A percentile compares a stretch with the other conserved stretches of the same genome.
Evolutionary conservation across 352 stramenopile species (phyloP).

Genomic region (Hyaloperonospora arabidopsidis): DNA sequence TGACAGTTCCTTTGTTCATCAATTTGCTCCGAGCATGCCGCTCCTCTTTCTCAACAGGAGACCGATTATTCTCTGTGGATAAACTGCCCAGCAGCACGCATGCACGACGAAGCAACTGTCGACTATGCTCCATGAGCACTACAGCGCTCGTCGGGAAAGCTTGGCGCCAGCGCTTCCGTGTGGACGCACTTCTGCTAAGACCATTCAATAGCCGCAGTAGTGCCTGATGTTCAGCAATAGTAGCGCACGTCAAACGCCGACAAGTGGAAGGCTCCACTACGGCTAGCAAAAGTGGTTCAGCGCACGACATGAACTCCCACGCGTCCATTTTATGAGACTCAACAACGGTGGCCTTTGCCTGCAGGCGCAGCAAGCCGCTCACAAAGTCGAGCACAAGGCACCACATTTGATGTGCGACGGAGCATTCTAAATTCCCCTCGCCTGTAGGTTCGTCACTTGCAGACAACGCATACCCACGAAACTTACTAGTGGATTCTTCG

Average conservation of each 20-base stretch:
- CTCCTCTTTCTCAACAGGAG: constrained; percentile 22
- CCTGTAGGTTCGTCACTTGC: constrained; percentile 7
- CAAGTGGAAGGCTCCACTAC: constrained; percentile 26
- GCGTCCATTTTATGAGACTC: constrained; percentile 20
- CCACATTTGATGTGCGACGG: constrained; percentile 49
- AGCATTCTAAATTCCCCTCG: constrained; percentile 23
- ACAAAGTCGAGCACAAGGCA: constrained; percentile 47
- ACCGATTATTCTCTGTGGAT: constrained; percentile 26
- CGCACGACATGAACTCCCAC: constrained; percentile 52
- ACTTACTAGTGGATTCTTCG: constrained; percentile 24
- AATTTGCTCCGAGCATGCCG: constrained; percentile 26
- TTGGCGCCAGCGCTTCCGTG: constrained; percentile 47
- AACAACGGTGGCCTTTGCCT: constrained; percentile 6
- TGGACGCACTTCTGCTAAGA: constrained; percentile 24
- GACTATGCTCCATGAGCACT: constrained; percentile 61
- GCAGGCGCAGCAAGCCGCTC: constrained; percentile 31
- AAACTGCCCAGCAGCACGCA: constrained; percentile 53
- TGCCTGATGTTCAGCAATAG: constrained; percentile 41
- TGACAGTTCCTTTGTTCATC: constrained; percentile 13
- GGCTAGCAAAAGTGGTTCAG: constrained; percentile 36
- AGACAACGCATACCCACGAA: constrained; percentile 32
- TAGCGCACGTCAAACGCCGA: constrained; percentile 33
- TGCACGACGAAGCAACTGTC: constrained; percentile 38
- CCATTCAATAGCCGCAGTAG: constrained; percentile 39
- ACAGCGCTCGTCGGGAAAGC: constrained; percentile 43